phyloP scores from a whole-genome alignment of 2,329 filamentous ascomycete genomes.

The Pseudogymnoascus sp. region DNA sequence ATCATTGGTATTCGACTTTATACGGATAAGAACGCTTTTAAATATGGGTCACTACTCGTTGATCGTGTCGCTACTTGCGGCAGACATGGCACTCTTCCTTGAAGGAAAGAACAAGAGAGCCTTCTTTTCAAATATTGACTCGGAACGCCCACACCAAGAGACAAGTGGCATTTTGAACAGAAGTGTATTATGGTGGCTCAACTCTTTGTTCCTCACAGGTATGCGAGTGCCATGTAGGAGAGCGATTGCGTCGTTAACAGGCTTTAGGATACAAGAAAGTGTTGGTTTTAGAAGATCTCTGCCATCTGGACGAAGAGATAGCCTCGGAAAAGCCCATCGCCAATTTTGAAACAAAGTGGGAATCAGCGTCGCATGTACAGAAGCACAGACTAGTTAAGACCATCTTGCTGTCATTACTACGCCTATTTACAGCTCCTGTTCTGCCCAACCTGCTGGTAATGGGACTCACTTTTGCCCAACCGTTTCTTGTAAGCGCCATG shows the following conservation, averaged over 20 bases:
- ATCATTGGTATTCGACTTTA: background rate
- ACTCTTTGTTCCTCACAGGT: background rate
- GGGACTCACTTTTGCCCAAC: background rate
- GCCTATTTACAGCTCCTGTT: background rate
- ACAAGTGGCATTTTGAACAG: slow-evolving; percentile 2
- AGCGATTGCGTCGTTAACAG: background rate
- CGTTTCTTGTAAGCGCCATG: background rate
- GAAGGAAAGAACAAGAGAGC: background rate
- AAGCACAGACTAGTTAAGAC: background rate
- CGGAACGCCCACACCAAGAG: background rate
- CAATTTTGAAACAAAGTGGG: background rate
- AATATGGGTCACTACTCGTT: background rate
- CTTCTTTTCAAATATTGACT: background rate
- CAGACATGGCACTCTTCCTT: background rate
- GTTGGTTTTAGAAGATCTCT: background rate
- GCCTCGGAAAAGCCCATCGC: background rate
- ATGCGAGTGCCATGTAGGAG: background rate
- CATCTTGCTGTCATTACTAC: background rate
- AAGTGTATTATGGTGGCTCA: slow-evolving; percentile 1
- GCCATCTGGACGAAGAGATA: background rate
- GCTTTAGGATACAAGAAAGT: background rate
- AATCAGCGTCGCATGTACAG: background rate
- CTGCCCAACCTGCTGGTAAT: background rate
- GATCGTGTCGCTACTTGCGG: background rate
- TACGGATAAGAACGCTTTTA: background rate